A percentile compares a stretch with the other conserved stretches of the same genome.
These are phyloP conservation scores for Pleomassaria siparia DNA, from an alignment of 2,329 filamentous ascomycete species.

Conservation along the genomic window DNA sequence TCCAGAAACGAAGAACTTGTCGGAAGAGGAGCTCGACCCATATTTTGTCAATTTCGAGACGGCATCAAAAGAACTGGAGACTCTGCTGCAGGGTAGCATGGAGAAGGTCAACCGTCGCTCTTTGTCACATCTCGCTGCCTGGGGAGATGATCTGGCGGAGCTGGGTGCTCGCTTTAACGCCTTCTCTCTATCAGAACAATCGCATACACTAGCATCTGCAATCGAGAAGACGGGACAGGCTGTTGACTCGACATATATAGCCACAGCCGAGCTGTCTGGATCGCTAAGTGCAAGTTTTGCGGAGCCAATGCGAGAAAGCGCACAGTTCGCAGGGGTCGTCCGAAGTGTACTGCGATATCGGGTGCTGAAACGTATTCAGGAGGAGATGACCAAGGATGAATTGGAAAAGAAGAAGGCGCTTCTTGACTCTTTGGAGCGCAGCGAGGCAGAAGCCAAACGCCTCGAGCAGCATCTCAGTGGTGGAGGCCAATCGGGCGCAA, in stretches of 20 bases:
- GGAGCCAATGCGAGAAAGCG: slow-evolving; percentile 96
- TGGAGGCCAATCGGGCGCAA: slow-evolving; percentile 61
- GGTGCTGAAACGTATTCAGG: slow-evolving; percentile 90
- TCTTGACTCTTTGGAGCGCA: slow-evolving; percentile 86
- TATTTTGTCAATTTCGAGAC: slow-evolving; percentile 95
- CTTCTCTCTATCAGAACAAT: slow-evolving; percentile 92
- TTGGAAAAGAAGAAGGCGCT: slow-evolving; percentile 81
- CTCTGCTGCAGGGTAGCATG: slow-evolving; percentile 86
- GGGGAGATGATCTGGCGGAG: slow-evolving; percentile 87
- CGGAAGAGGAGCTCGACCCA: slow-evolving; percentile 88
- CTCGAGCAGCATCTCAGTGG: slow-evolving; percentile 89
- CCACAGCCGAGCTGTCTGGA: slow-evolving; percentile 85
- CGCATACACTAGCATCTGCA: slow-evolving; percentile 81
- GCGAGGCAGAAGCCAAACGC: slow-evolving; percentile 86
- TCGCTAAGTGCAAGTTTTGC: slow-evolving; percentile 92
- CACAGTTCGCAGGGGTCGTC: slow-evolving; percentile 95
- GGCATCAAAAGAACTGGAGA: slow-evolving; percentile 88
- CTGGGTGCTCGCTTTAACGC: slow-evolving; percentile 95
- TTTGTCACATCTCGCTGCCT: slow-evolving; percentile 77
- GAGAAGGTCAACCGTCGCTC: slow-evolving; percentile 95
- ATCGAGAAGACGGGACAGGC: slow-evolving; percentile 95
- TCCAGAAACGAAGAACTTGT: slow-evolving; percentile 71
- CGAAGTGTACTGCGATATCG: slow-evolving; percentile 85
- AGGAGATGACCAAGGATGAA: slow-evolving; percentile 96
- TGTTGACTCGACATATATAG: slow-evolving; percentile 93